phyloP scores from a whole-genome alignment of 176 grass and related monocot species.

The Coix lacrymajobi region DNA sequence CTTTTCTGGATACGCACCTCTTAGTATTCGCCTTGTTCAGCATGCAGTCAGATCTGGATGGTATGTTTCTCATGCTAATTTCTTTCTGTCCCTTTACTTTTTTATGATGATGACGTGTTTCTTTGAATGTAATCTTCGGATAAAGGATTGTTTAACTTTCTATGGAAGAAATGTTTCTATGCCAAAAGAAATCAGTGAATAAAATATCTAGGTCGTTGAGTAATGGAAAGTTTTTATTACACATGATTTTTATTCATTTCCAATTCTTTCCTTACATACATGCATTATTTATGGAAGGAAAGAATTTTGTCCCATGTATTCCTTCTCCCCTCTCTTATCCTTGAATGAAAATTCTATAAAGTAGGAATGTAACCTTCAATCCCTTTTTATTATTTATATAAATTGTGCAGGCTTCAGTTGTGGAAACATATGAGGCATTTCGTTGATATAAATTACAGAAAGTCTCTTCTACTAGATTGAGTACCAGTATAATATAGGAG shows the following conservation, averaged over 20 bases:
- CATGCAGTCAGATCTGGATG: conserved; percentile 96
- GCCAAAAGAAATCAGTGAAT: neutral
- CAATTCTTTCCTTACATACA: neutral
- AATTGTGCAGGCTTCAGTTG: neutral
- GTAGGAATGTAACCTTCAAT: neutral
- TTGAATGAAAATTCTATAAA: neutral
- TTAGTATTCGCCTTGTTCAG: conserved; percentile 94
- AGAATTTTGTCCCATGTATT: neutral
- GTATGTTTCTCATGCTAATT: conserved; percentile 34
- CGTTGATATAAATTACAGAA: neutral
- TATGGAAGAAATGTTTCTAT: neutral
- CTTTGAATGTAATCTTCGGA: neutral
- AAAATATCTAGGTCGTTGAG: neutral
- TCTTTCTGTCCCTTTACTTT: neutral
- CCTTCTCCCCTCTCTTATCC: neutral
- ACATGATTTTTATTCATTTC: neutral
- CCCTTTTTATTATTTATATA: neutral
- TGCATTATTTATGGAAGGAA: neutral
- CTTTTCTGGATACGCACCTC: conserved; percentile 98
- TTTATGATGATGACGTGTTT: neutral
- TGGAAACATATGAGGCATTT: neutral
- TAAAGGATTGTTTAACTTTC: neutral
- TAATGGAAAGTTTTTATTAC: neutral
- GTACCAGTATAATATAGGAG: neutral
- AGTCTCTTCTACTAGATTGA: neutral